Base-by-base conservation (phyloP, 805 yeast species). In the Wickerhamiella azyma region DNA sequence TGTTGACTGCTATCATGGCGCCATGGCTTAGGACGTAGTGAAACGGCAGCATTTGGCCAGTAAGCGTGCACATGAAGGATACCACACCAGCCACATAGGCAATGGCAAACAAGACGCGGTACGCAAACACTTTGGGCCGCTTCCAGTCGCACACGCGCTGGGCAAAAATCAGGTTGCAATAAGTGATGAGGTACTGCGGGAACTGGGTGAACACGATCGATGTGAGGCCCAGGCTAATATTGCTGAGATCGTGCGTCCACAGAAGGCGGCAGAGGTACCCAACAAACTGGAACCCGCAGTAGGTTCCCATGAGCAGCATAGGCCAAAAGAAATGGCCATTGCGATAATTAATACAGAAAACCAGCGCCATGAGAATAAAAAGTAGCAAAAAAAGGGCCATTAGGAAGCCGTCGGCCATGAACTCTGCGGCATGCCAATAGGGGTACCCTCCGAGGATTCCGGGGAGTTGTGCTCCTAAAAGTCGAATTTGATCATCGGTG, bases 131-230 rank as follows among this genome's bases (percentile, higher is more conserved):
- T 41, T 74, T 76, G 6, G 89, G 88, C 56, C 81, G 86, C 58
- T 79, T 67, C 83, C 85, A 79, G 6, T 84, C 77, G 61, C 79
- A 79, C 17, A 81, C 64, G 58, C 88, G 71, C 58, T 80, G 85
- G 2, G 84, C 84, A 45, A 81, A 62, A 14, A 79, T 71, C 59
- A 79, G 66, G 55, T 77, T 78, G 54, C 76, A 67, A 2, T 80
- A 70, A 26, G 76, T 74, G 38, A 81, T 58, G 21, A 76, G 56
- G n/a, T 77, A 72, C 14, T 76, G 69, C 2, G 85, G 76, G 9
- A 78, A 63, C 52, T 76, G 69, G 24, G 72, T 55, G 40, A 81
- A 68, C 24, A 78, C 75, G 38, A 70, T 72, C 2, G 76, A 68
- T 2, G 80, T 68, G 41, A 80, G 64, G 29, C 84, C 89, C 24